Evolutionary conservation across 805 yeast genomes (phyloP), one percentile per base, ranked within the genome.

Genomic region (Ogataea polymorpha): DNA sequence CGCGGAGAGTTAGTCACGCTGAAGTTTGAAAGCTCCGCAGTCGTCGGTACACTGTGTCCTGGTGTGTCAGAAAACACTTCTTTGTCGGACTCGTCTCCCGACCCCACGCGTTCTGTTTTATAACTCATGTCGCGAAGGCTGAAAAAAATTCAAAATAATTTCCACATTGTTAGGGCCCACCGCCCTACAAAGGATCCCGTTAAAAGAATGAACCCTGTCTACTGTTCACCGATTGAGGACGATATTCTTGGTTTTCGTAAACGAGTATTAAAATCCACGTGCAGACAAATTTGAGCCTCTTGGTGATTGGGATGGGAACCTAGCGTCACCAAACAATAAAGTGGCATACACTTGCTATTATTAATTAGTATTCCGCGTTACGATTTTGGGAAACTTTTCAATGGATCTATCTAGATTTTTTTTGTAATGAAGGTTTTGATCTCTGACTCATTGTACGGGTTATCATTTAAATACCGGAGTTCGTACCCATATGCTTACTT

Each of bases 11-110:
- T 35, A 10, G 37, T 32, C 25, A 39, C 17, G 23, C 33, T 27
- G 18, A 27, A 35, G 16, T 37, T 41, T 6, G 37, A 27, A 2
- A 31, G 23, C 15, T 42, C 49, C 3, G 49, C 49, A 2, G 49
- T 45, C 2, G 46, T 41, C 6, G 49, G 49, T 16, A 27, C 43
- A 35, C 39, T 36, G 32, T 21, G 39, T 7, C 21, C 26, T 9
- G 41, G 41, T 13, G 39, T 35, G 26, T 23, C 37, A 15, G 37
- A 39, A 37, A 44, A 40, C 20, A 39, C 42, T 26, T 45, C 49
- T 28, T 37, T 32, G 17, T 45, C 45, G 14, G 41, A 45, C 20
- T 37, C 42, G 16, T 44, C 42, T 9, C 16, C 42, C 20, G 37
- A 32, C 6, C 26, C 39, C 3, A n/a, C 31, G 20, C 16, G 8